A percentile compares a stretch with the other conserved stretches of the same genome.
Evolutionary conservation across 306 rosid genomes (phyloP).

Genomic region (Prunus mira): DNA sequence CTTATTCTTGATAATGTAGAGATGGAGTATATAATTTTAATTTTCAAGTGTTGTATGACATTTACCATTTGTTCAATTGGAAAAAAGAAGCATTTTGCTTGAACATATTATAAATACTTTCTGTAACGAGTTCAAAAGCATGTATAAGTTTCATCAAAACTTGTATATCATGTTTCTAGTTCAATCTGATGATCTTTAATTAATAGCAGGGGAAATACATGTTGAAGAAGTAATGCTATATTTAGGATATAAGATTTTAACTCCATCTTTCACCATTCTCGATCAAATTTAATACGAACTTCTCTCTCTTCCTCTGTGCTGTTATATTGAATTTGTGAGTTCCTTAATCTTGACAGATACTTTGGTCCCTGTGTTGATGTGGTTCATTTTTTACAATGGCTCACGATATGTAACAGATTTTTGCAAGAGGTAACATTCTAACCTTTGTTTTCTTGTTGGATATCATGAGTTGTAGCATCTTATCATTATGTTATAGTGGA

Average conservation of each 20-base stretch:
- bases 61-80: neutral
- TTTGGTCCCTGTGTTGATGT: constrained; percentile 64
- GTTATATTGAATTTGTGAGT: constrained; percentile 26
- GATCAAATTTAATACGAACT: neutral
- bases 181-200: neutral
- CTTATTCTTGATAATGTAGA: neutral
- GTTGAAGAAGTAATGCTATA: neutral
- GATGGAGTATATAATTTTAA: neutral
- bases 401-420: constrained; percentile 42
- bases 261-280: neutral
- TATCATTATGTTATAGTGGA: neutral
- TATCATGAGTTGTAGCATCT: neutral
- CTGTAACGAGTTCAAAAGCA: neutral
- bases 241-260: neutral
- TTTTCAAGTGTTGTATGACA: neutral
- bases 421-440: constrained; percentile 51
- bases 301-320: neutral
- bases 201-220: neutral
- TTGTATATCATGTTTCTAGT: neutral
- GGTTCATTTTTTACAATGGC: constrained; percentile 59
- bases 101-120: neutral
- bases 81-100: neutral
- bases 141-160: neutral
- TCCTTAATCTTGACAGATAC: constrained; percentile 56
- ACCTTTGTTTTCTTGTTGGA: neutral